Evolutionary conservation across 768 basidiomycete species (phyloP), one percentile per base, ranked within the genome.

Genomic region (Auricularia cornea): DNA sequence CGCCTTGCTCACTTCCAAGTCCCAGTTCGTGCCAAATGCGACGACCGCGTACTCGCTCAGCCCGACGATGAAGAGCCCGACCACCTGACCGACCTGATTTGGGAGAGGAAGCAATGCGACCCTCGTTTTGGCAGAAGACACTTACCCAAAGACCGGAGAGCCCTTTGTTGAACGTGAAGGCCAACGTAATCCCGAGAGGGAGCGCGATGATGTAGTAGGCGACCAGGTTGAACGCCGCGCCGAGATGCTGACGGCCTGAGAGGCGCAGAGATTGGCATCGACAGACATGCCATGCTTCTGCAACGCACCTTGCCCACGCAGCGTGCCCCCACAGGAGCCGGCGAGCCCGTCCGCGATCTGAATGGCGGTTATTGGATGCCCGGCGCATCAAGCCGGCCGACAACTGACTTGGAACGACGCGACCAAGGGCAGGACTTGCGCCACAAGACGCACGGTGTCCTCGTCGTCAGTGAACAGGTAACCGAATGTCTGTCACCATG

Each of bases 21-120:
- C 76, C 81, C 81, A 83, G 61, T 81, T 68, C 14, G 81, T 83
- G 1, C 78, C 78, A 20, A 80, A 71, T 75, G 81, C 82, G 6
- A 90, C 84, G 10, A 84, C 84, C 4, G 69, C 72, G 63, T 89
- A 89, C 72, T 89, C 88, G 26, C 84, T 80, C 16, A 87, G 66
- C 1, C 86, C 88, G n/a, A 90, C 87, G 2, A 83, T 78, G 68
- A 88, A 88, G 4, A 92, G 75, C 0, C 84, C 89, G 28, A 89
- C 76, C 32, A 89, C 88, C 71, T 90, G 89, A 28, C 88, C 89
- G 85, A 65, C 44, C 62, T 23, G 59, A 32, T 28, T 1, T 62
- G 60, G 23, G 3, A n/a, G 29, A 3, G 3, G 30, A n/a, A 59
- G 60, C 62, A 63, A 29, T 57, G 6, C 29, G 2, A 20, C 5